These are phyloP conservation scores for Boletus rubroflammeus DNA, from an alignment of 768 basidiomycete genomes.

Conservation along the genomic window DNA sequence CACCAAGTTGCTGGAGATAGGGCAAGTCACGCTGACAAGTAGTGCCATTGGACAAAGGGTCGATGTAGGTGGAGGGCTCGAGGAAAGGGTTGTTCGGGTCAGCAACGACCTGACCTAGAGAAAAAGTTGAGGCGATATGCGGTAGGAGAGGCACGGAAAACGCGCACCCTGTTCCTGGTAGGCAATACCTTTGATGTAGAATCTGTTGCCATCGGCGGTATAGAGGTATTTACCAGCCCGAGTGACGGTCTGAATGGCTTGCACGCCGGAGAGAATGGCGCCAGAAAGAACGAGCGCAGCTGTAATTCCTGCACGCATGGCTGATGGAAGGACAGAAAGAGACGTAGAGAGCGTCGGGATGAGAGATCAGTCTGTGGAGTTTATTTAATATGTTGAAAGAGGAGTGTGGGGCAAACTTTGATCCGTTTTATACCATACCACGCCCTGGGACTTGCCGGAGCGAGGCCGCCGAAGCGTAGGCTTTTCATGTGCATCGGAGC, in stretches of 20 bases:
- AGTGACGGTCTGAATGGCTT: slow-evolving; percentile 67
- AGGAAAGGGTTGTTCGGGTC: slow-evolving; percentile 58
- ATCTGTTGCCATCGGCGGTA: slow-evolving; percentile 65
- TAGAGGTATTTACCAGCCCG: slow-evolving; percentile 81
- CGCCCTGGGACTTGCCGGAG: not conserved
- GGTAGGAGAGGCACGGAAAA: not conserved
- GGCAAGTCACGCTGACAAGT: slow-evolving; percentile 80
- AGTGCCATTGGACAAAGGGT: slow-evolving; percentile 66
- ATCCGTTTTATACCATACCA: slow-evolving; percentile 1
- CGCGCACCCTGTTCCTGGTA: slow-evolving; percentile 76
- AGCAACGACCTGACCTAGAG: slow-evolving; percentile 36
- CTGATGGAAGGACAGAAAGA: slow-evolving; percentile 8
- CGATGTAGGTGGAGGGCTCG: slow-evolving; percentile 72
- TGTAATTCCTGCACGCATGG: slow-evolving; percentile 28
- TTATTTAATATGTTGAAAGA: not conserved
- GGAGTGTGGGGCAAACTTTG: not conserved
- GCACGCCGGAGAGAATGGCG: slow-evolving; percentile 45
- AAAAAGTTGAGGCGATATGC: not conserved
- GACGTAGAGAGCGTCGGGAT: slow-evolving; percentile 5
- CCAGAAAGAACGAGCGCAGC: slow-evolving; percentile 36
- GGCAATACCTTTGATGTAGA: slow-evolving; percentile 86
- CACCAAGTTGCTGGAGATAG: slow-evolving; percentile 66
- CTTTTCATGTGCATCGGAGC: no score
- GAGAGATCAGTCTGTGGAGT: not conserved
- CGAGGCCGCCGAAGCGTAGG: no score